Conservation (phyloP, 495 filamentous ascomycete species). For the Thermochaetoides thermophila region DNA sequence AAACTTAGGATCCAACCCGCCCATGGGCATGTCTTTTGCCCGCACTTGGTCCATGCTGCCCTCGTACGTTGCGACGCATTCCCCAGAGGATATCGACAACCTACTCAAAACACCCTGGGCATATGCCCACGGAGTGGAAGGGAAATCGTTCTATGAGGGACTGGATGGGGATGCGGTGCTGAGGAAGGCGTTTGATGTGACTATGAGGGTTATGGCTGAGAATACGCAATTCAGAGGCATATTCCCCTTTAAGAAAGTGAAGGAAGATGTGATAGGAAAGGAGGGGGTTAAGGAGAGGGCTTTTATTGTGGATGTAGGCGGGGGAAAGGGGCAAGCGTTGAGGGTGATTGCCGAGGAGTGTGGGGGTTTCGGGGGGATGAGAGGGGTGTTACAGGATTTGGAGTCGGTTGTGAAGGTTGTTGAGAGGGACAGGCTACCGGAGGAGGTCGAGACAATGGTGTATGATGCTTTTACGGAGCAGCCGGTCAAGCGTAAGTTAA, state of each 20-base stretch:
- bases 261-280: slow-evolving; percentile 17
- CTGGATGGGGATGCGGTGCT: no score
- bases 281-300: slow-evolving; percentile 17
- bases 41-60: slow-evolving; percentile 5
- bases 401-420: slow-evolving; percentile 9
- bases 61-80: slow-evolving; percentile 19
- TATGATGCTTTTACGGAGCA: slow-evolving; percentile 10
- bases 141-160: slow-evolving; percentile 18
- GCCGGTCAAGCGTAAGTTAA: slow-evolving; percentile 11
- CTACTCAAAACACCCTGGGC: slow-evolving; percentile 19
- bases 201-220: no score
- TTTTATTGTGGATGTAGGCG: slow-evolving; percentile 18
- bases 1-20: no score
- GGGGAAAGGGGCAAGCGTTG: slow-evolving; percentile 16
- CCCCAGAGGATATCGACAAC: slow-evolving; percentile 15
- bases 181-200: no score
- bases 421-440: slow-evolving; percentile 4
- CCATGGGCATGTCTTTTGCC: no score
- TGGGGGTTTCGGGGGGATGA: slow-evolving; percentile 7
- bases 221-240: no score
- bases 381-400: slow-evolving; percentile 13
- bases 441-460: slow-evolving; percentile 8
- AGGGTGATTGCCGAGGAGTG: slow-evolving; percentile 14
- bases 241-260: slow-evolving; percentile 20
- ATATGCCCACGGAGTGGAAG: slow-evolving; percentile 15